Percentiles rank a stretch among this genome's conserved stretches.
Evolutionary conservation across 306 rosid species (phyloP).

Genomic region (Styphnolobium japonicum): DNA sequence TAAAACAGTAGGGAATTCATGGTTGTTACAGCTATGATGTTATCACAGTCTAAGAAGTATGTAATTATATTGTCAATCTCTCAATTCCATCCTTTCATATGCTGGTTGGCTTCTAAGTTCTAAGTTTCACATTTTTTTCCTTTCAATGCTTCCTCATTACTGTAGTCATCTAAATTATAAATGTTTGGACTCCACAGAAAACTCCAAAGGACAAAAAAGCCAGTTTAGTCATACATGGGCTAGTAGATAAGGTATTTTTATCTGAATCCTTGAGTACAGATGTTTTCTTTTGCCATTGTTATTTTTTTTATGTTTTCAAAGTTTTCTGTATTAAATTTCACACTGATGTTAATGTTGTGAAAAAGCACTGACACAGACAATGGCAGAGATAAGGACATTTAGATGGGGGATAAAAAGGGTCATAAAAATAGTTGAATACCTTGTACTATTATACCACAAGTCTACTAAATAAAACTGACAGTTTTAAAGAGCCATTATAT

Average conservation of each 20-base stretch:
- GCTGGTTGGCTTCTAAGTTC: slow-evolving; percentile 16
- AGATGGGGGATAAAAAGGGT: neutral
- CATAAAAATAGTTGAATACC: neutral
- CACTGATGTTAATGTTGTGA: neutral
- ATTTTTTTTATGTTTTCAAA: neutral
- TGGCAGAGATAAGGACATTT: neutral
- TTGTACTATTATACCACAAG: neutral
- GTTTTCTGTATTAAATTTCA: neutral
- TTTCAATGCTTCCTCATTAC: slow-evolving; percentile 7
- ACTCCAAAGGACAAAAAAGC: slow-evolving; percentile 99
- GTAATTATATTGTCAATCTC: slow-evolving; percentile 20
- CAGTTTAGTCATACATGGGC: slow-evolving; percentile 83
- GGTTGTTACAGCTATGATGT: neutral
- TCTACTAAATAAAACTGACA: neutral
- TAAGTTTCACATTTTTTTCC: neutral
- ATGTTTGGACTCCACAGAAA: slow-evolving; percentile 58
- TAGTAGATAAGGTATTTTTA: slow-evolving; percentile 77
- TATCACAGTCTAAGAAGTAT: neutral
- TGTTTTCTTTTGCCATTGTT: neutral
- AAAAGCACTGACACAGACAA: neutral
- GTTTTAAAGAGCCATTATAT: neutral
- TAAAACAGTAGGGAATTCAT: slow-evolving; percentile 4
- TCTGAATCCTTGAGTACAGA: slow-evolving; percentile 13
- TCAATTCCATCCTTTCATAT: neutral
- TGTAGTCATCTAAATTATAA: slow-evolving; percentile 27